phyloP scores from a whole-genome alignment of 176 grass and related monocot genomes.

The Aegilops bicornis region DNA sequence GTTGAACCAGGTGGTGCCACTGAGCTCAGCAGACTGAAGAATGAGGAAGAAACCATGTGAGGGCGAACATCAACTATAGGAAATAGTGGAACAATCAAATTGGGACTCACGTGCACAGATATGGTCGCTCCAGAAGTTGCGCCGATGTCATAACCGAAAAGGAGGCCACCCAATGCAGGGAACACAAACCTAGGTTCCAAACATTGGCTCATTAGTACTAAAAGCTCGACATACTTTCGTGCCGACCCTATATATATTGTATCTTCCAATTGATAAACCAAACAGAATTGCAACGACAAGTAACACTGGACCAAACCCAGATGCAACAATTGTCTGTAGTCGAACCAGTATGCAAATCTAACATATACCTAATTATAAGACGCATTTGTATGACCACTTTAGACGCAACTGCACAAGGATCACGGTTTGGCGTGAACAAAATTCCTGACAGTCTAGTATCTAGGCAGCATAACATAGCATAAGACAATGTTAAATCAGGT shows the following conservation, averaged over 20 bases:
- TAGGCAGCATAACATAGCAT: not conserved
- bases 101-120: constrained; percentile 70
- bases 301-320: not conserved
- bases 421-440: not conserved
- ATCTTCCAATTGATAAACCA: not conserved
- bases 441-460: not conserved
- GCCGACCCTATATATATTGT: not conserved
- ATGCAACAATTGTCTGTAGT: not conserved
- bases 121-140: constrained; percentile 90
- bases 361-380: not conserved
- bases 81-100: not conserved
- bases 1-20: constrained; percentile 88
- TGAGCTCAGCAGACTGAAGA: constrained; percentile 88
- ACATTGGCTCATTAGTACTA: constrained; percentile 15
- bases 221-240: not conserved
- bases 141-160: constrained; percentile 94
- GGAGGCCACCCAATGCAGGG: constrained; percentile 85
- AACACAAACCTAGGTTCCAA: constrained; percentile 82
- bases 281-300: not conserved
- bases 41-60: constrained; percentile 33
- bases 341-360: not conserved
- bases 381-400: not conserved
- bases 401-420: not conserved
- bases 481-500: not conserved
- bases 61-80: constrained; percentile 1